Base-by-base conservation (phyloP, 2,329 filamentous ascomycete species). In the Xylaria sp. region DNA sequence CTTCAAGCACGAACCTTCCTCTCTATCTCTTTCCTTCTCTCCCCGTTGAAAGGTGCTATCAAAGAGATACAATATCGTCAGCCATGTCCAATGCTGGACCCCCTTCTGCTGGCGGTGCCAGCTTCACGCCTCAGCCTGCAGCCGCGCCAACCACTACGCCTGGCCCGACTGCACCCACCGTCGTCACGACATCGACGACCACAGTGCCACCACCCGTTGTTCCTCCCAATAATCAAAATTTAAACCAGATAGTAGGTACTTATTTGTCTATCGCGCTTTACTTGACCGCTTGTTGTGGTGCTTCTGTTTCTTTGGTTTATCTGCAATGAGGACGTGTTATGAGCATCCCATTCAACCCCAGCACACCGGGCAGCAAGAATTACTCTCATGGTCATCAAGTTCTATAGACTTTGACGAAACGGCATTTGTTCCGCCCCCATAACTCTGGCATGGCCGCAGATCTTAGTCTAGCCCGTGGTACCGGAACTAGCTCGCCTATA, bases 201-300 rank as follows among this genome's bases (percentile, higher is more conserved):
- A 56, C 72, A 6, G 69, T 72, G 30, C 48, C 74, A 12, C 76
- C 82, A 20, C 72, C 80, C 5, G 69, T 78, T 34, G 70, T 81
- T 1, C 75, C 81, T 23, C 62, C 67, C 10, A 93, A 91, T 2
- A 93, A 95, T 70, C 93, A 97, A 76, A 97, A 97, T 77, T 81
- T 97, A 1, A 98, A 98, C 76, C 94, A 97, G 74, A 98, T 98
- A 80, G 95, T 97, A 86, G 87, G 94, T 83, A 0, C 18, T 41
- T 45, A 1, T 53, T 18, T n/a, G 25, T 41, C 41, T 18, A 23
- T 48, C 55, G 20, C 25, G 15, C 41, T 23, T 13, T 15, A 13
- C 34, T 28, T 60, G 23, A n/a, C 12, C 13, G 25, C 36, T 32
- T 43, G 18, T n/a, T 59, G 32, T 43, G 20, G 30, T 32, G 13